These are phyloP conservation scores for Pseudocercospora fijiensis DNA, from an alignment of 2,329 filamentous ascomycete species.

Conservation along the genomic window DNA sequence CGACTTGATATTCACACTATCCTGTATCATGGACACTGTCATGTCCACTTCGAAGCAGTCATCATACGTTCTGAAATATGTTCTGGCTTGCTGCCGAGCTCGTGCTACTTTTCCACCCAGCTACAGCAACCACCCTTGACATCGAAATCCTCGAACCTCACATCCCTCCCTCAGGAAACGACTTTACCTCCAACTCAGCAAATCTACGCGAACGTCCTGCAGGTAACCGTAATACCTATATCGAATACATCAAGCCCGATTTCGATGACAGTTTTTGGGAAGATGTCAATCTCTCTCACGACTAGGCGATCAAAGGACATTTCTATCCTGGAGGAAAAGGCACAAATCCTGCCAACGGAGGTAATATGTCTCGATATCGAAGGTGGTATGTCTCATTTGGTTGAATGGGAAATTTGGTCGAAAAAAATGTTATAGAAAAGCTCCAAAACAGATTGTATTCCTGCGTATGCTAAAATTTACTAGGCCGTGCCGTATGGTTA, in stretches of 20 bases:
- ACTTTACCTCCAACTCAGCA: slow-evolving; percentile 1
- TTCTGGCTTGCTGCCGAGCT: neutral
- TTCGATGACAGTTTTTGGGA: slow-evolving; percentile 41
- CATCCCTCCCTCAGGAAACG: slow-evolving; percentile 7
- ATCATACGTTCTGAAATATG: neutral
- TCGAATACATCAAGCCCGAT: neutral
- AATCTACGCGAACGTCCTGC: neutral
- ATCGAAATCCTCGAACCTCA: slow-evolving; percentile 8
- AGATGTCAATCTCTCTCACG: slow-evolving; percentile 47
- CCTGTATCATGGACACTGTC: too few species aligned
- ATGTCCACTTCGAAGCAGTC: neutral
- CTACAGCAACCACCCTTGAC: neutral
- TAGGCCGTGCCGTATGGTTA: slow-evolving; percentile 2
- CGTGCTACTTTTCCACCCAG: neutral
- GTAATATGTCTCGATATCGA: slow-evolving; percentile 23
- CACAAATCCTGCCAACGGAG: slow-evolving; percentile 39
- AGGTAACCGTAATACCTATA: neutral
- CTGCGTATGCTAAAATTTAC: too few species aligned
- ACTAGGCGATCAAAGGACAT: slow-evolving; percentile 52
- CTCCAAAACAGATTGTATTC: too few species aligned
- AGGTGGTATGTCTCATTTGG: slow-evolving; percentile 5
- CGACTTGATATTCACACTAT: neutral
- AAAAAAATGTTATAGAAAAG: too few species aligned
- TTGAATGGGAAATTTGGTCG: slow-evolving; percentile 1
- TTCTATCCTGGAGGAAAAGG: slow-evolving; percentile 38